These are phyloP conservation scores for Hysterangium stoloniferum DNA, from an alignment of 768 basidiomycete species.

Conservation along the genomic window DNA sequence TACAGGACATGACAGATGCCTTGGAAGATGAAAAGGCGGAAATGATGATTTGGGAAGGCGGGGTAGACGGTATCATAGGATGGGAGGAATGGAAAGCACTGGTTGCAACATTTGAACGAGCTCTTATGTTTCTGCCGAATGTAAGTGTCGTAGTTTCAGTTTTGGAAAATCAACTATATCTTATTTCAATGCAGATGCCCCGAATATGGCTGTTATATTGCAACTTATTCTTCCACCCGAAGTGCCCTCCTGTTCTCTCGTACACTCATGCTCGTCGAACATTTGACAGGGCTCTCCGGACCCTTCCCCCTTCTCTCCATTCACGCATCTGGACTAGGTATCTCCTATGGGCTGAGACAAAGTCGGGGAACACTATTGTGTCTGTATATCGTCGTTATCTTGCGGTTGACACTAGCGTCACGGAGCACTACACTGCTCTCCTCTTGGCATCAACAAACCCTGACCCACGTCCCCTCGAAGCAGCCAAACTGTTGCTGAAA, in stretches of 20 bases:
- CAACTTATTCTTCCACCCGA: constrained; percentile 81
- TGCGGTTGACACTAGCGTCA: constrained; percentile 67
- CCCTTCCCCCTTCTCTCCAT: constrained; percentile 88
- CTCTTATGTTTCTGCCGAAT: constrained; percentile 89
- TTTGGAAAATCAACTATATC: neutral
- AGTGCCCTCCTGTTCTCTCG: constrained; percentile 76
- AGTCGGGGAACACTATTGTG: constrained; percentile 72
- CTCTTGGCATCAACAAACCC: constrained; percentile 55
- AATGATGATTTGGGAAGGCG: constrained; percentile 77
- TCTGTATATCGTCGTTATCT: constrained; percentile 87
- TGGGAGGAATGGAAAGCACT: constrained; percentile 94
- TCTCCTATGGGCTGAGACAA: constrained; percentile 82
- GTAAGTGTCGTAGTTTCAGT: constrained; percentile 35
- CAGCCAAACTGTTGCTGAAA: constrained; percentile 81
- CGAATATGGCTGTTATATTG: constrained; percentile 92
- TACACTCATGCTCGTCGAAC: constrained; percentile 89
- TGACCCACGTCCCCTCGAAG: constrained; percentile 74
- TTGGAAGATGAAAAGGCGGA: constrained; percentile 79
- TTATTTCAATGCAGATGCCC: constrained; percentile 55
- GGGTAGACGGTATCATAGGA: constrained; percentile 83
- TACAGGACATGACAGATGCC: constrained; percentile 85
- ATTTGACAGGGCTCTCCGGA: constrained; percentile 89
- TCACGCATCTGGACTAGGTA: constrained; percentile 89
- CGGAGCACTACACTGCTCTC: constrained; percentile 68
- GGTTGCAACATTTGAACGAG: constrained; percentile 83